Percentiles rank a stretch among this genome's conserved stretches.
These are phyloP conservation scores for Glaciozyma antarctica DNA, from an alignment of 768 basidiomycete genomes.

Conservation along the genomic window DNA sequence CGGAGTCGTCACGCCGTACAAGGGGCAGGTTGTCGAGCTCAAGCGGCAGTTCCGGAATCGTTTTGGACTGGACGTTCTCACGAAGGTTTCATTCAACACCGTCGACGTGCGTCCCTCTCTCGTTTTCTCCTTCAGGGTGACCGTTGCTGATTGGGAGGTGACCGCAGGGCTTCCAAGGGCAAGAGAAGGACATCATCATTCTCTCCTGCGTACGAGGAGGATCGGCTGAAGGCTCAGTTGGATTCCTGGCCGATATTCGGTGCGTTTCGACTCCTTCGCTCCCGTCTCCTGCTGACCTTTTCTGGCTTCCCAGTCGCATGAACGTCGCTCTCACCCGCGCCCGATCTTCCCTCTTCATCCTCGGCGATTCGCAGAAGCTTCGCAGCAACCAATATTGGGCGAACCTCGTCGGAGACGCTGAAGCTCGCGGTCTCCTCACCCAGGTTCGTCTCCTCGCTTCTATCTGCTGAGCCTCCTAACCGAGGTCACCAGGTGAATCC, in stretches of 20 bases:
- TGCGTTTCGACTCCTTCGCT: constrained; percentile 4
- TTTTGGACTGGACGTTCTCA: constrained; percentile 62
- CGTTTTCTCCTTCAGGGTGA: neutral
- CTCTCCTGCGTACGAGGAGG: constrained; percentile 93
- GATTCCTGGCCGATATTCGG: constrained; percentile 69
- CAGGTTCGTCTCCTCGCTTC: neutral
- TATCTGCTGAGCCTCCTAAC: neutral
- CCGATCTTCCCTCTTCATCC: constrained; percentile 82
- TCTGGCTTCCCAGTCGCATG: constrained; percentile 61
- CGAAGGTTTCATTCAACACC: constrained; percentile 82
- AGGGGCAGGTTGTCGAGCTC: constrained; percentile 72
- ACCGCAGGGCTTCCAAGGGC: constrained; percentile 83
- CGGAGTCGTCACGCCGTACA: constrained; percentile 86
- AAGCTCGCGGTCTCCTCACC: constrained; percentile 19
- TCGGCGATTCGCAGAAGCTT: constrained; percentile 82
- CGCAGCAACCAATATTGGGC: constrained; percentile 44
- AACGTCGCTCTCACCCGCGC: constrained; percentile 99
- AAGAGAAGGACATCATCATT: constrained; percentile 97
- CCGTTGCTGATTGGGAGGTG: neutral
- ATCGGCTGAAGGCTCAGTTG: constrained; percentile 61
- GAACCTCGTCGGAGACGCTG: constrained; percentile 31
- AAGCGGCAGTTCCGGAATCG: constrained; percentile 56
- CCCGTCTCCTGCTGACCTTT: constrained; percentile 44
- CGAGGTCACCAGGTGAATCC: neutral
- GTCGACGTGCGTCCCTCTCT: constrained; percentile 46